Conservation (phyloP, 768 basidiomycete genomes). For the Macrolepiota albuminosa region DNA sequence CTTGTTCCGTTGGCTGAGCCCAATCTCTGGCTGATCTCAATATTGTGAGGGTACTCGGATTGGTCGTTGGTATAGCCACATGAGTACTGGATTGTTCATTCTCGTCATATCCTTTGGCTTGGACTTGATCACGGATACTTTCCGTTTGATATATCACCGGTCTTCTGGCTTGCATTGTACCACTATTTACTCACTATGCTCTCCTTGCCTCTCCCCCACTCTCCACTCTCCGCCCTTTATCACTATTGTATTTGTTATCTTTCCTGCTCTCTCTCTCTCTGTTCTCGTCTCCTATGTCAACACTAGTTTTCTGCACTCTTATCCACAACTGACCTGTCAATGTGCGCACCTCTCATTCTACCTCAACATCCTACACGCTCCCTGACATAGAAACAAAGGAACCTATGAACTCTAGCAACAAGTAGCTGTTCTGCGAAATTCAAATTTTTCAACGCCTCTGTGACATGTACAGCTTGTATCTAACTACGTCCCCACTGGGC, state of each 20-base stretch:
- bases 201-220: not conserved
- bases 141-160: not conserved
- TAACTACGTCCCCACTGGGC: too few relatives aligned
- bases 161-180: not conserved
- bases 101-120: not conserved
- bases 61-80: not conserved
- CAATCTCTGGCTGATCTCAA: too few relatives aligned
- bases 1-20: not conserved
- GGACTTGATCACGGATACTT: not conserved
- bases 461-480: too few relatives aligned
- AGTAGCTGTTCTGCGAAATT: too few relatives aligned
- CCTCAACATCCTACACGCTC: too few relatives aligned
- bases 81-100: not conserved
- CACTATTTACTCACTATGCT: not conserved
- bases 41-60: too few relatives aligned
- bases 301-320: not conserved
- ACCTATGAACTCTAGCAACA: too few relatives aligned
- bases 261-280: not conserved
- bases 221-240: not conserved
- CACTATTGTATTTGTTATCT: not conserved
- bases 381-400: too few relatives aligned
- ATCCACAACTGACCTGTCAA: not conserved
- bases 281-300: not conserved
- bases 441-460: too few relatives aligned
- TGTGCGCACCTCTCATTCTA: not conserved